phyloP scores from a whole-genome alignment of 192 early-diverging fungal species.

The Rhizoclosmatium globosum region DNA sequence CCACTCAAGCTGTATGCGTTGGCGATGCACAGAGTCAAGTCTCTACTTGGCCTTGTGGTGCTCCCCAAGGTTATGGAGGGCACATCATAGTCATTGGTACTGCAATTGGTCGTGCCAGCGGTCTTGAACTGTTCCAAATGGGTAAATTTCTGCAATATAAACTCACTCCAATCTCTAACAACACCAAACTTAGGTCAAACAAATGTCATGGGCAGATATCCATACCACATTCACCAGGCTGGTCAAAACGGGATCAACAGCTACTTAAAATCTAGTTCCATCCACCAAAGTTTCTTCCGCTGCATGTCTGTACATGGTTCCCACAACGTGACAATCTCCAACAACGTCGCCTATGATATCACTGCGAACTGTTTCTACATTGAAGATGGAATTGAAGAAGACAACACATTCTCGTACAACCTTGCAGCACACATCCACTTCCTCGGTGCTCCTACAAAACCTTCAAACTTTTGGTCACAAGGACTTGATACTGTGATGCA shows the following conservation, averaged over 20 bases:
- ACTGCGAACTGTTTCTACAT: conserved; percentile 47
- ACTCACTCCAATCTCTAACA: not conserved
- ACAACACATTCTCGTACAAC: conserved; percentile 35
- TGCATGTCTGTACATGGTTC: conserved; percentile 42
- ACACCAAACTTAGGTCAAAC: conserved; percentile 35
- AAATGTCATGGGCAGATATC: conserved; percentile 46
- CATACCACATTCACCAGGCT: conserved; percentile 43
- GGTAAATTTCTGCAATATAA: conserved; percentile 9
- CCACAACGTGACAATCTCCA: conserved; percentile 14
- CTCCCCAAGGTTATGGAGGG: conserved; percentile 35
- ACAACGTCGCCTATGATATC: conserved; percentile 38
- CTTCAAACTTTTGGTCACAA: conserved; percentile 21
- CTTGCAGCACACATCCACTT: conserved; percentile 39
- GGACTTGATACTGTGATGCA: conserved; percentile 20
- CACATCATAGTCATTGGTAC: conserved; percentile 33
- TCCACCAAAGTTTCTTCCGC: conserved; percentile 36
- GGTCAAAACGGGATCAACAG: conserved; percentile 25
- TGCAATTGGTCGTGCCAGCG: conserved; percentile 33
- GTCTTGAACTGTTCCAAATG: conserved; percentile 35
- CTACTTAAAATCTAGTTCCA: conserved; percentile 21
- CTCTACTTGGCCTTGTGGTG: conserved; percentile 29
- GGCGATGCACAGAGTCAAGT: conserved; percentile 11
- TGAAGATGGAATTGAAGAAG: conserved; percentile 42
- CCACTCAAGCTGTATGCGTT: not conserved
- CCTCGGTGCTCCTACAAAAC: conserved; percentile 21